Base-by-base conservation (phyloP, 495 filamentous ascomycete species). In the Penicillium macrosclerotiorum region DNA sequence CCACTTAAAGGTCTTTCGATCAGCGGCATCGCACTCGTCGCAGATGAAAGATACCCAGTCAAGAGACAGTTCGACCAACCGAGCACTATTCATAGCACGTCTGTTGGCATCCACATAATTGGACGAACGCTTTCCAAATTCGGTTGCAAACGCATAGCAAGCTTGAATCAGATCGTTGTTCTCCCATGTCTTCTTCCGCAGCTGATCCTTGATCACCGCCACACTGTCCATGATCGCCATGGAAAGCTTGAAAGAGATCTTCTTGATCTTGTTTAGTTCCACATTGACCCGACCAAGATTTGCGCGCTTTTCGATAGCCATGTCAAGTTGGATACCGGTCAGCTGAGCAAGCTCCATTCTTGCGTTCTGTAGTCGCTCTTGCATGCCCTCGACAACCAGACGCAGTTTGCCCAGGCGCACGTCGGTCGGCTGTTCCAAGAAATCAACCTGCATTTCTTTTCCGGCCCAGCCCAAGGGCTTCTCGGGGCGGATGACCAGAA, bases 201-300 rank as follows among this genome's bases (percentile, higher is more conserved):
- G 51, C 66, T 97, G 92, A 45, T 83, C 78, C 40, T 91, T 78
- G 48, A 97, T 92, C 39, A 87, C 85, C 54, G 92, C 89, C 42
- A 98, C 93, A 57, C 91, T 96, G 59, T 97, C 92, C 94, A 98
- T 97, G 64, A 97, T 97, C 8, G 91, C 87, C 69, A 96, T 96
- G n/a, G 90, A 96, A 25, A 98, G 74, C 65, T 93, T 94, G 75
- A 94, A 97, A 20, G 90, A 88, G 0, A 90, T 92, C 64, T 89
- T 93, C 62, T 95, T 94, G 54, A 97, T 98, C 61, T 92, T 90
- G 59, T 90, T 93, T 52, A 98, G 72, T 60, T 94, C 88, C 24
- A 84, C 73, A 54, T 96, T 93, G 45, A 98, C 94, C 45, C 94
- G 86, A 29, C 85, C 86, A 16, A 98, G 77, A 59, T 96, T 97